These are phyloP conservation scores for Astrephomene gubernaculifera DNA, from an alignment of 139 green algal species.

Conservation along the genomic window DNA sequence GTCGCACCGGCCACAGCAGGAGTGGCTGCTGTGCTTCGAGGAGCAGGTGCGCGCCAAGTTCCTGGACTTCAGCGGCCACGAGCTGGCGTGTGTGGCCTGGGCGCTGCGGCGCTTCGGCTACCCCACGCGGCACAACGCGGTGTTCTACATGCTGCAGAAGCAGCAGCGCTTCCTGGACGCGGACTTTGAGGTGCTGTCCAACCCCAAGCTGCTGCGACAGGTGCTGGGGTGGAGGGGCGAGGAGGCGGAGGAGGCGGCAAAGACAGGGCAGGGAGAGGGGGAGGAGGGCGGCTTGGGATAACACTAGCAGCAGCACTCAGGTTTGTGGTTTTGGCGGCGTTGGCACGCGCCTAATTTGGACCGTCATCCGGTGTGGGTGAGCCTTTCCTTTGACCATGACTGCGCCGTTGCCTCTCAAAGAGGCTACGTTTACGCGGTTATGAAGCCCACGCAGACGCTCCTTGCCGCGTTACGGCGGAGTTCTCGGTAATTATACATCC, in stretches of 20 bases:
- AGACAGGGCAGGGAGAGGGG: no score
- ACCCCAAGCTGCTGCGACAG: conserved; percentile 57
- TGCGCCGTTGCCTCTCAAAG: no score
- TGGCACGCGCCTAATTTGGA: no score
- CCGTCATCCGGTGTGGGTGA: no score
- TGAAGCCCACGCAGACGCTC: no score
- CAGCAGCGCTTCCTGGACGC: conserved; percentile 55
- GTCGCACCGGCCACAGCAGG: conserved; percentile 48
- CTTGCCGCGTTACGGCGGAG: no score
- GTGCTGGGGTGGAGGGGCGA: conserved; percentile 43
- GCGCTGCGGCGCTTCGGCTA: conserved; percentile 59
- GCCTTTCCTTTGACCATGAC: no score
- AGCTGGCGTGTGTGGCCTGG: conserved; percentile 63
- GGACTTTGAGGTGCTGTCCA: conserved; percentile 63
- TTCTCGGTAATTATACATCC: no score
- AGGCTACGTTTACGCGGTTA: no score
- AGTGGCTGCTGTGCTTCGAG: conserved; percentile 65
- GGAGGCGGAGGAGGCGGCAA: neutral
- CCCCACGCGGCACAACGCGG: conserved; percentile 48
- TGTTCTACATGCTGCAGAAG: conserved; percentile 62
- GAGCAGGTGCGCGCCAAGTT: conserved; percentile 65
- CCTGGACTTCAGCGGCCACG: conserved; percentile 56
- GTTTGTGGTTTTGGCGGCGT: no score
- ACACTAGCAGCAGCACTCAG: no score
- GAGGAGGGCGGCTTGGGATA: no score